Evolutionary conservation across 176 grass and related monocot species (phyloP).

Genomic region (Oryza punctata): DNA sequence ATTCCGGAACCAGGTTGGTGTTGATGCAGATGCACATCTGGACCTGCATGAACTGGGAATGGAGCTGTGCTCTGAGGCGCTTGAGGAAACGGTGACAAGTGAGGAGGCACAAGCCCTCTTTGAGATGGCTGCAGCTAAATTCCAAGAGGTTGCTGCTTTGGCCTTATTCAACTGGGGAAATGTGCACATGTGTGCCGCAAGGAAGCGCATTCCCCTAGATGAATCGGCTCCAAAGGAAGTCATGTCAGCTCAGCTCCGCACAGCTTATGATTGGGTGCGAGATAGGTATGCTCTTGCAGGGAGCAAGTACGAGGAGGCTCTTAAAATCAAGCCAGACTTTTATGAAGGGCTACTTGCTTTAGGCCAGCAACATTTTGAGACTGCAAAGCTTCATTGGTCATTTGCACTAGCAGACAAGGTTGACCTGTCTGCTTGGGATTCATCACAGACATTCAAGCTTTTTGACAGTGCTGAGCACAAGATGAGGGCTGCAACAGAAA

Average conservation of each 20-base stretch:
- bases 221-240: slow-evolving; percentile 78
- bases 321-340: slow-evolving; percentile 92
- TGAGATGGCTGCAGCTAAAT: slow-evolving; percentile 84
- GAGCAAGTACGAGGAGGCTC: slow-evolving; percentile 76
- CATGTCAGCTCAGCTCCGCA: slow-evolving; percentile 67
- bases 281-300: slow-evolving; percentile 82
- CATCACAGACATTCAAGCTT: slow-evolving; percentile 73
- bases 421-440: slow-evolving; percentile 82
- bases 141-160: slow-evolving; percentile 91
- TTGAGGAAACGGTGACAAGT: slow-evolving; percentile 83
- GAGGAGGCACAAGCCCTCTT: slow-evolving; percentile 86
- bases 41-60: slow-evolving; percentile 98
- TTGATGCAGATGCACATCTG: slow-evolving; percentile 90
- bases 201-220: slow-evolving; percentile 91
- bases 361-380: slow-evolving; percentile 97
- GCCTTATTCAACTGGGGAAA: slow-evolving; percentile 99
- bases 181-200: slow-evolving; percentile 96
- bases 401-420: slow-evolving; percentile 86
- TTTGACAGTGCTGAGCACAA: slow-evolving; percentile 90
- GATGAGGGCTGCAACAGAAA: slow-evolving; percentile 88
- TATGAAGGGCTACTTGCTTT: slow-evolving; percentile 98
- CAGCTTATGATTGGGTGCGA: slow-evolving; percentile 85
- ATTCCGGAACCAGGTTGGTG: slow-evolving; percentile 95
- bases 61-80: slow-evolving; percentile 90
- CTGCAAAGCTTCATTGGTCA: slow-evolving; percentile 95